A percentile compares a stretch with the other conserved stretches of the same genome.
phyloP scores from a whole-genome alignment of 805 yeast species.

The Candida boleticola region DNA sequence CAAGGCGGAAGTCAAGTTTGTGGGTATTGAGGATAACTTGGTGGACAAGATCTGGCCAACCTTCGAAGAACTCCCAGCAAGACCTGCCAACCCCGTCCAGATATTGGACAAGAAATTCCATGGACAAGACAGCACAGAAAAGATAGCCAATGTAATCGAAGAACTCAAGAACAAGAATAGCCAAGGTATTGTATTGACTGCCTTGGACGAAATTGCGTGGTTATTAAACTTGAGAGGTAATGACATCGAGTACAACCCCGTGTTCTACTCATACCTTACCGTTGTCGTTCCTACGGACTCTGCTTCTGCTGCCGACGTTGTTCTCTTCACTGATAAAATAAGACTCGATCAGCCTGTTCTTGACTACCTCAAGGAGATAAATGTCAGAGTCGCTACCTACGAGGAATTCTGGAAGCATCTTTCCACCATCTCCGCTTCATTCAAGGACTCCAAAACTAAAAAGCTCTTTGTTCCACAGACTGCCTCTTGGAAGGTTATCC shows the following conservation, averaged over 20 bases:
- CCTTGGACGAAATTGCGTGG: conserved; percentile 57
- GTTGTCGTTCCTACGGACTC: conserved; percentile 28
- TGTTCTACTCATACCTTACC: conserved; percentile 45
- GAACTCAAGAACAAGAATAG: conserved; percentile 21
- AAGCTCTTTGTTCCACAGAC: conserved; percentile 29
- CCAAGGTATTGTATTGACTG: conserved; percentile 40
- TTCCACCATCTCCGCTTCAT: conserved; percentile 26
- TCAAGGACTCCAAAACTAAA: conserved; percentile 27
- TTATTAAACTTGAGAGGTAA: conserved; percentile 54
- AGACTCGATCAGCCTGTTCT: conserved; percentile 35
- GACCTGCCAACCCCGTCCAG: conserved; percentile 49
- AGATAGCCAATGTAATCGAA: conserved; percentile 46
- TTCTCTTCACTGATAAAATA: conserved; percentile 42
- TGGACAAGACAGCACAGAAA: conserved; percentile 63
- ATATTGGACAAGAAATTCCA: conserved; percentile 52
- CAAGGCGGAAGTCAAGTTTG: conserved; percentile 38
- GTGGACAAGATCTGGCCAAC: conserved; percentile 72
- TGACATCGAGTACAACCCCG: conserved; percentile 56
- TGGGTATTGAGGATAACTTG: conserved; percentile 57
- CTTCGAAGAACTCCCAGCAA: conserved; percentile 60
- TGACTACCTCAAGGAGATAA: conserved; percentile 21
- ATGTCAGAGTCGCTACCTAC: conserved; percentile 38
- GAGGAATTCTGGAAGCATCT: conserved; percentile 46
- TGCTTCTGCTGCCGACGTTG: conserved; percentile 18
- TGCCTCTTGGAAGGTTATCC: conserved; percentile 40